Evolutionary conservation across 106 monocot species (phyloP), one percentile per base, ranked within the genome.

Genomic region (Cymbidium sinense): DNA sequence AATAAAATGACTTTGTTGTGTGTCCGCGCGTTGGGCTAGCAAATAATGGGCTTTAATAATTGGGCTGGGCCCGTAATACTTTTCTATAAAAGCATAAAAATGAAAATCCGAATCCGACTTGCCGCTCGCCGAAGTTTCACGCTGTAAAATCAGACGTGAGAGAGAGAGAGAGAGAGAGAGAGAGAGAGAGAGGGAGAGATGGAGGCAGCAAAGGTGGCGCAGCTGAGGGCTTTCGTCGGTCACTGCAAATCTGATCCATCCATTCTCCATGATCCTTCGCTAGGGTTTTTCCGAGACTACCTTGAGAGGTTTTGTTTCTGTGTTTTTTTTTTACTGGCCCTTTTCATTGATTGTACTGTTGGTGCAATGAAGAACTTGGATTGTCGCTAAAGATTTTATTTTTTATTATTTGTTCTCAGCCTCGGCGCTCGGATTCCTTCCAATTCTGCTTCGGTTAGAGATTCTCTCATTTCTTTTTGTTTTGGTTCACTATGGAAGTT

Each of bases 201-300:
- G 88, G 85, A 85, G 9, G 75, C 74, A 0, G 77, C 74, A 20
- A 88, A 85, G 52, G 71, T 88, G 18, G 55, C 52, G n/a, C 74
- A 88, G 28, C 83, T 88, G 74, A 80, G 64, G 73, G 25, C 39
- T 29, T 83, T 88, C 80, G 80, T 88, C 18, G 19, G 19, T 21
- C 41, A 78, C 64, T 82, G 82, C 82, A 82, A 83, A 72, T 85
- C 85, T 17, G 80, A 88, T 33, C 83, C 88, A 5, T 85, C 88
- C 2, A 7, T 72, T 43, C 85, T 88, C 70, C 77, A 78, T 70
- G 82, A 88, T 69, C 85, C 88, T 50, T 85, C 85, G 33, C 80
- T 88, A 11, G 33, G 44, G 58, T 88, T 88, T 82, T 88, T 88
- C 75, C 80, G 51, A 18, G 88, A 88, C 28, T 88, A 83, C 36